Evolutionary conservation across 345 rosid genomes (phyloP), one percentile per base, ranked within the genome.

Genomic region (Bretschneidera sinensis): DNA sequence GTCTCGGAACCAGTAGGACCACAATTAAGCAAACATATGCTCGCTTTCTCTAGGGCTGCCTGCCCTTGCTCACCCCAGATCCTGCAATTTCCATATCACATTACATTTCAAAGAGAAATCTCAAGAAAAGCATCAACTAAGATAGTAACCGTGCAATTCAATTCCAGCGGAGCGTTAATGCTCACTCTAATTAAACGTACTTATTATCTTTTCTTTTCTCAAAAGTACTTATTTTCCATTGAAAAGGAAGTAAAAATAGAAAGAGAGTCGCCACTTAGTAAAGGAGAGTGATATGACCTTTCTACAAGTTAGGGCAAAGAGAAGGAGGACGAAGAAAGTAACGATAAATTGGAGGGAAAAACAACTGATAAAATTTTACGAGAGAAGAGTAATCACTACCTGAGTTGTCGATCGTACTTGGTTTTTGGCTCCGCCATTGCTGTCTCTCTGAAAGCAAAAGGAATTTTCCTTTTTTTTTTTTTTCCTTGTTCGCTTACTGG

Each of bases 1-100:
- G 97, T 89, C 78, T 94, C 99, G 0, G 99, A 89, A 45, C 99
- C 97, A 5, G 99, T 90, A 45, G 99, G 99, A 43, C 99, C 97
- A 72, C 99, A 94, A 61, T 90, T 94, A 54, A 94, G 95, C 73
- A 87, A 81, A 78, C 99, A 94, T 63, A 90, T 83, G 55, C 96
- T 87, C 48, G 97, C 87, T 53, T 86, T 84, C 76, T 90, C 99
- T 5, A 94, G 76, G 33, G 92, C 95, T 3, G 87, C 74, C 74
- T 88, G 97, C 57, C 99, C 96, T 83, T 85, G 77, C 73, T 94
- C 96, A 23, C 99, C 99, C 96, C 99, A 90, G 57, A 94, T 90
- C 87, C 99, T 90, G 60, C 49, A 76, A 70, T 54, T 45, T 39
- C 25, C 45, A 18, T 39, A 17, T 25, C 25, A 35, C n/a, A n/a